Evolutionary conservation across 2,329 filamentous ascomycete genomes (phyloP).

Genomic region (Acephala macrosclerotiorum): DNA sequence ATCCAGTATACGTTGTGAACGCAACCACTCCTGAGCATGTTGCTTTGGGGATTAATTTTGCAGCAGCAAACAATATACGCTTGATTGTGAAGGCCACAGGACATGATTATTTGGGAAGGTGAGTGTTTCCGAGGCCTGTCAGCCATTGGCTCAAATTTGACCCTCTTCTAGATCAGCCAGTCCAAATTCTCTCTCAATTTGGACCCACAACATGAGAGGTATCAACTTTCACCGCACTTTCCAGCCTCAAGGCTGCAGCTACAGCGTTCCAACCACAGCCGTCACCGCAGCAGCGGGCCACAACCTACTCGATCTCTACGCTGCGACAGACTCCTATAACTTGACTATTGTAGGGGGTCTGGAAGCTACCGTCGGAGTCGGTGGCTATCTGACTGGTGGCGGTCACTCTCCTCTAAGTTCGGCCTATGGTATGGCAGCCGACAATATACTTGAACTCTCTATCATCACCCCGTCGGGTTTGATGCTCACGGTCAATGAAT

Average conservation of each 20-base stretch:
- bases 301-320: conserved; percentile 12
- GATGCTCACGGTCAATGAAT: conserved; percentile 16
- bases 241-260: conserved; percentile 5
- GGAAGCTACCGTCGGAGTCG: conserved; percentile 15
- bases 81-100: conserved; percentile 22
- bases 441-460: conserved; percentile 21
- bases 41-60: conserved; percentile 40
- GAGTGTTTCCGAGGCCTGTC: not conserved
- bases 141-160: not conserved
- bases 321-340: not conserved
- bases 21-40: conserved; percentile 41
- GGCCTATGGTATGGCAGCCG: conserved; percentile 26
- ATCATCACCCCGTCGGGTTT: conserved; percentile 21
- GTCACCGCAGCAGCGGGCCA: conserved; percentile 6
- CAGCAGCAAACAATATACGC: conserved; percentile 22
- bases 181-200: conserved; percentile 29
- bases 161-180: conserved; percentile 10
- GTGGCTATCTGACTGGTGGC: conserved; percentile 24
- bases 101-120: conserved; percentile 18
- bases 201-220: conserved; percentile 15
- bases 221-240: conserved; percentile 6
- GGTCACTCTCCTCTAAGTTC: conserved; percentile 25
- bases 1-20: conserved; percentile 46
- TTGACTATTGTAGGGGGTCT: conserved; percentile 13
- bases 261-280: conserved; percentile 3